Base-by-base conservation (phyloP, 768 basidiomycete genomes). In the Filobasidium wieringae region DNA sequence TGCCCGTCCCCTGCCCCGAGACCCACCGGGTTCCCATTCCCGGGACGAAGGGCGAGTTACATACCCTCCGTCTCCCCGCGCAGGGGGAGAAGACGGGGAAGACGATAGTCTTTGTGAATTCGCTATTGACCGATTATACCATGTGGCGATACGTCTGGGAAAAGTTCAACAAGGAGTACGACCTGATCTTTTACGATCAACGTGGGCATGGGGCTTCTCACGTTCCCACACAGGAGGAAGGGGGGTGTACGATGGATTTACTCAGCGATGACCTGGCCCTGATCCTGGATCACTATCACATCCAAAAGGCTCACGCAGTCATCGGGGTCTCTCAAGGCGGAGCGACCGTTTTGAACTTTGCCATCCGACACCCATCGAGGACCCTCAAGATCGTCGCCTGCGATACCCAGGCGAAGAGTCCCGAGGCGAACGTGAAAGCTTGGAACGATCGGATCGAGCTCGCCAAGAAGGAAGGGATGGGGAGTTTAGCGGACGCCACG, bases 311-410 rank as follows among this genome's bases (percentile, higher is more conserved):
- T 3, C 22, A 50, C 15, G 72, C 72, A 29, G 56, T 74, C 55
- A 66, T 74, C 51, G 73, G 73, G 17, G 68, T 74, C 51, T 73
- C 72, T 6, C 72, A 73, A 51, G 73, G 73, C 26, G 73, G 73
- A 6, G 73, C 72, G 7, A 74, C 73, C 9, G 47, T 69, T 1
- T 64, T 74, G 51, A 54, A 64, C 27, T 69, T 73, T 61, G 72
- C 69, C 2, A 64, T 68, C 7, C 34, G 53, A n/a, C 67, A 73
- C 61, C 33, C 68, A 4, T 29, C 47, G 1, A 55, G 61, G 31
- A 57, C 64, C 34, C 27, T 50, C 11, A 63, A 65, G 52, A 51
- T 74, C 45, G 53, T 74, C 49, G 66, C 66, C 0, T 72, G 72
- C 61, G 73, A 73, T 63, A 73, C 70, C 14, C 70, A 74, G 51